phyloP scores from a whole-genome alignment of 2,329 filamentous ascomycete genomes.

The Phaeosphaeriaceae sp. region DNA sequence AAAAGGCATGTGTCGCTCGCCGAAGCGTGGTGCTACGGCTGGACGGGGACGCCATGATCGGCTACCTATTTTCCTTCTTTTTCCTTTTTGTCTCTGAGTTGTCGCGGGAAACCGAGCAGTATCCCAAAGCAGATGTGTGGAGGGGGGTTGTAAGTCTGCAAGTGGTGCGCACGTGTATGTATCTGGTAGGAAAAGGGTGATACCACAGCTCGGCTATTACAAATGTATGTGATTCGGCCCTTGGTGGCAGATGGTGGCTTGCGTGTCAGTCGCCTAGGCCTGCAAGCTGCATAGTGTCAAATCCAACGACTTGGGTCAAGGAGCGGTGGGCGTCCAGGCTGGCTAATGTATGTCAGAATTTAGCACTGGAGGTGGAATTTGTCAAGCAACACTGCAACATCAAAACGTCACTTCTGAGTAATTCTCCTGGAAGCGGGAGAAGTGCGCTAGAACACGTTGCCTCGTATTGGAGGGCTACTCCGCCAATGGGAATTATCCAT shows the following conservation, averaged over 20 bases:
- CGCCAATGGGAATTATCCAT: not conserved
- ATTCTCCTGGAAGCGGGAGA: conserved; percentile 5
- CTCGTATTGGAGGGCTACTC: not conserved
- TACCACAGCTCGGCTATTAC: not conserved
- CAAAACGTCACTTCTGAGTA: not conserved
- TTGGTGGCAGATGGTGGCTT: not conserved
- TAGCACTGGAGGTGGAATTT: not conserved
- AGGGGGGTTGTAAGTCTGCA: too few relatives aligned
- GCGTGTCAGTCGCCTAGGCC: not conserved
- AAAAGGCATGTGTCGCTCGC: conserved; percentile 34
- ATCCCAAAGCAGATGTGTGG: not conserved
- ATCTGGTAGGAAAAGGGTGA: not conserved
- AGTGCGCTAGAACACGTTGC: conserved; percentile 1
- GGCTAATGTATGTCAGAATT: conserved; percentile 9
- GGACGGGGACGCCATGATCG: conserved; percentile 14
- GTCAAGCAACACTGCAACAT: not conserved
- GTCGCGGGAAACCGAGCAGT: conserved; percentile 1
- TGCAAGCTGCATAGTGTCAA: not conserved
- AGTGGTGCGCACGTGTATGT: not conserved
- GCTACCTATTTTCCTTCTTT: conserved; percentile 1
- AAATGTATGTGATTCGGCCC: not conserved
- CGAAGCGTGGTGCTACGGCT: conserved; percentile 27
- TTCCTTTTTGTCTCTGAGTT: not conserved
- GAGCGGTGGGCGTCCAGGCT: conserved; percentile 1
- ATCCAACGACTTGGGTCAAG: not conserved